A percentile compares a stretch with the other conserved stretches of the same genome.
Evolutionary conservation across 2,329 filamentous ascomycete species (phyloP).

Genomic region (Ramichloridium luteum): DNA sequence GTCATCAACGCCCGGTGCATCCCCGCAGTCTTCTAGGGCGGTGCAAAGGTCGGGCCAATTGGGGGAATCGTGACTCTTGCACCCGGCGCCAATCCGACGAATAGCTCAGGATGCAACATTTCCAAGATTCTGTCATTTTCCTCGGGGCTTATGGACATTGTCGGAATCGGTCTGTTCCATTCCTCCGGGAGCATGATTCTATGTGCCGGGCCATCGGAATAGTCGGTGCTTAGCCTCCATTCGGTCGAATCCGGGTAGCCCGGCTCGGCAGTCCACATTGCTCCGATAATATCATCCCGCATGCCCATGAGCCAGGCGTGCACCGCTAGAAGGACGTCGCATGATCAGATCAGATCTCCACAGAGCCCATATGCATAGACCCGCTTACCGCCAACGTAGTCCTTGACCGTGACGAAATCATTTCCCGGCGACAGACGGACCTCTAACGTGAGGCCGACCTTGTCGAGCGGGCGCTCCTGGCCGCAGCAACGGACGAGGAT

Average conservation of each 20-base stretch:
- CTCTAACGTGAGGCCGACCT: slow-evolving; percentile 4
- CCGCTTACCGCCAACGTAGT: slow-evolving; percentile 6
- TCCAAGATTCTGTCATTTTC: too few relatives aligned
- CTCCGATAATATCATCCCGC: not conserved
- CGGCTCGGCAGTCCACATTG: not conserved
- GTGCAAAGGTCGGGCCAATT: too few relatives aligned
- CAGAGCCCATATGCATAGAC: not conserved
- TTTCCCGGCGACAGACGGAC: slow-evolving; percentile 4
- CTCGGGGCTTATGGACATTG: too few relatives aligned
- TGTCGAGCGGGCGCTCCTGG: slow-evolving; percentile 5
- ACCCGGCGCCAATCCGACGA: too few relatives aligned
- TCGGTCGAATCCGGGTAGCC: not conserved
- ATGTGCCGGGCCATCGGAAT: not conserved
- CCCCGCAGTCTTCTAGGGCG: too few relatives aligned
- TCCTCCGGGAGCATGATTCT: not conserved
- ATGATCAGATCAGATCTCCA: slow-evolving; percentile 1
- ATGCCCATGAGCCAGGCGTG: slow-evolving; percentile 2
- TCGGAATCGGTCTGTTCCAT: not conserved
- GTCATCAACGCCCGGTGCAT: too few relatives aligned
- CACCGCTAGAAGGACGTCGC: slow-evolving; percentile 3
- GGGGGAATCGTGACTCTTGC: too few relatives aligned
- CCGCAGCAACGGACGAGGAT: slow-evolving; percentile 5
- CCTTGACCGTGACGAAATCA: slow-evolving; percentile 5
- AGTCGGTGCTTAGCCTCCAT: not conserved
- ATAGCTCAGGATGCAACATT: too few relatives aligned